A percentile compares a stretch with the other conserved stretches of the same genome.
phyloP scores from a whole-genome alignment of 306 rosid species.

The Cicer pinnatifidum region DNA sequence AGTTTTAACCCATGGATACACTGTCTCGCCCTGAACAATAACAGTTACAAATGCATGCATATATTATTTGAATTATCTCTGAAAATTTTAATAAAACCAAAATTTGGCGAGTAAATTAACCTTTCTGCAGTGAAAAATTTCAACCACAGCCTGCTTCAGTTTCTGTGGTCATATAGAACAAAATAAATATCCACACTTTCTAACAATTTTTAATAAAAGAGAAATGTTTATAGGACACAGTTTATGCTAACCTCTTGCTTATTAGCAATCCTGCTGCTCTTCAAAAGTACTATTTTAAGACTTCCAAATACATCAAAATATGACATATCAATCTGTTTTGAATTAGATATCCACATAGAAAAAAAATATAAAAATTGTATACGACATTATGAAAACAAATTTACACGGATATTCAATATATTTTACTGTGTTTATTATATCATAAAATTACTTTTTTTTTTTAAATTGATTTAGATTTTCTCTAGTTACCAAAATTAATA shows the following conservation, averaged over 20 bases:
- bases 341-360: neutral
- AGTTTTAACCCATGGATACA: conserved; percentile 70
- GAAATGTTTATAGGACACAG: too few relatives aligned
- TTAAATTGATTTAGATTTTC: too few relatives aligned
- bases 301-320: conserved; percentile 85
- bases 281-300: conserved; percentile 74
- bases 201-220: neutral
- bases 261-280: conserved; percentile 56
- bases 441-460: too few relatives aligned
- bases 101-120: conserved; percentile 46
- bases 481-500: too few relatives aligned
- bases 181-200: conserved; percentile 19
- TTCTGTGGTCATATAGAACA: conserved; percentile 56
- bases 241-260: conserved; percentile 72
- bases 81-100: conserved; percentile 22
- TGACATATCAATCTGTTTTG: conserved; percentile 79
- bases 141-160: conserved; percentile 70
- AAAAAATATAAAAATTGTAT: neutral
- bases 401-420: neutral
- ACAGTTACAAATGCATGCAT: too few relatives aligned
- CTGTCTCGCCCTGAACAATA: conserved; percentile 59
- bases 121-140: conserved; percentile 72
- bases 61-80: conserved; percentile 20
- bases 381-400: neutral
- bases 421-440: too few relatives aligned